A percentile compares a stretch with the other conserved stretches of the same genome.
These are phyloP conservation scores for Citrus maxima DNA, from an alignment of 345 rosid genomes.

Conservation along the genomic window DNA sequence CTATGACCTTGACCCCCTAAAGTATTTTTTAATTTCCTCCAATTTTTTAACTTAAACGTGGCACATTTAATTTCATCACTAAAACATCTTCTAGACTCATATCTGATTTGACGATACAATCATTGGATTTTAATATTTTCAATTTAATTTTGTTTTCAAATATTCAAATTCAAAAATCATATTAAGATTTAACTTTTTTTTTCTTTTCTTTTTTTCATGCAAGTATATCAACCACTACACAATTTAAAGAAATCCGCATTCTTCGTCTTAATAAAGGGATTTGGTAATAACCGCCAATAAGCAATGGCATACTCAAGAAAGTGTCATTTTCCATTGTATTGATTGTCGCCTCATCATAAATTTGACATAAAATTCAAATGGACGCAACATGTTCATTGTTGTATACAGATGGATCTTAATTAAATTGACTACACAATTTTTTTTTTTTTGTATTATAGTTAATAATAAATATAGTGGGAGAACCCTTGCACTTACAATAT, in stretches of 20 bases:
- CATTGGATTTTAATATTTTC: not conserved
- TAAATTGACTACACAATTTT: not conserved
- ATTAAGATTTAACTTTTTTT: not conserved
- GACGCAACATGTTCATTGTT: not conserved
- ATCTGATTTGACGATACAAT: not conserved
- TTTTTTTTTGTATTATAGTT: not conserved
- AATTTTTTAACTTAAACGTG: not conserved
- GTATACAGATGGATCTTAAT: not conserved
- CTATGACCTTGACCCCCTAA: not conserved
- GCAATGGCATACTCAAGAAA: not conserved
- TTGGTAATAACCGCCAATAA: not conserved
- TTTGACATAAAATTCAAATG: not conserved
- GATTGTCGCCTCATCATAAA: not conserved
- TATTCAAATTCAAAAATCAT: not conserved
- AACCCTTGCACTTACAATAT: too few relatives aligned
- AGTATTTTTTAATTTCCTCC: not conserved
- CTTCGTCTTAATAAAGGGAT: too few relatives aligned
- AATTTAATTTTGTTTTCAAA: not conserved
- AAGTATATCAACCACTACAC: too few relatives aligned
- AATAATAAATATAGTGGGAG: not conserved
- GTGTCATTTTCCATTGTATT: not conserved
- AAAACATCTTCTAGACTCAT: not conserved
- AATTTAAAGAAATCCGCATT: too few relatives aligned
- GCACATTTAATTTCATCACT: not conserved
- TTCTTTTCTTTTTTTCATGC: too few relatives aligned